A percentile compares a stretch with the other conserved stretches of the same genome.
These are phyloP conservation scores for Rubus parviflorus DNA, from an alignment of 306 rosid genomes.

Conservation along the genomic window DNA sequence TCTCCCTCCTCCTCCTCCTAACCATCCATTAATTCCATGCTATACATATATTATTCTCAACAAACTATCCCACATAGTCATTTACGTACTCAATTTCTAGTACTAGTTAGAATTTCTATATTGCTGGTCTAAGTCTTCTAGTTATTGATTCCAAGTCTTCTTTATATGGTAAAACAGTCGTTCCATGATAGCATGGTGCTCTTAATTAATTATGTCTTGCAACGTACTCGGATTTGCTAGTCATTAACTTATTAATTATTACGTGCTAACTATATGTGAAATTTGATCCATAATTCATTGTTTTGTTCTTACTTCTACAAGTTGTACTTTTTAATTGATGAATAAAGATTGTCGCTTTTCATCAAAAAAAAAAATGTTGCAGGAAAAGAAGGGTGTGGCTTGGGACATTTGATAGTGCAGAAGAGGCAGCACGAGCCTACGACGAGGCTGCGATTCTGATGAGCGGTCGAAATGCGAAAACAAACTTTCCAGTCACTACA, in stretches of 20 bases:
- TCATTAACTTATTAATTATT: not conserved
- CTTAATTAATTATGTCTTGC: no score
- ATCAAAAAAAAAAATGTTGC: no score
- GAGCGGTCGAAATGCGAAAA: slow-evolving; percentile 81
- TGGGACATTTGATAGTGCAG: slow-evolving; percentile 86
- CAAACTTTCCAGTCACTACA: slow-evolving; percentile 59
- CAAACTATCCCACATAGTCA: not conserved
- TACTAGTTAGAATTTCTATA: not conserved
- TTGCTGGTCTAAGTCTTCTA: not conserved
- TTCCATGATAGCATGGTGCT: not conserved
- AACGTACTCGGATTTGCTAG: not conserved
- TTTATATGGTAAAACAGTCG: not conserved
- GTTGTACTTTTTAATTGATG: no score
- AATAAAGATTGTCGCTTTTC: no score
- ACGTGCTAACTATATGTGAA: not conserved
- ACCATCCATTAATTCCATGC: not conserved
- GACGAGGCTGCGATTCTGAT: slow-evolving; percentile 84
- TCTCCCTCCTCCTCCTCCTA: not conserved
- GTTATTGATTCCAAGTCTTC: not conserved
- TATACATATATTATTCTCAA: not conserved
- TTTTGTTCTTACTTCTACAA: no score
- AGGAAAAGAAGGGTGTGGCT: slow-evolving; percentile 98
- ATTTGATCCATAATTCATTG: not conserved
- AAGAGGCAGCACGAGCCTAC: slow-evolving; percentile 86
- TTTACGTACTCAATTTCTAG: not conserved